Evolutionary conservation across 495 filamentous ascomycete species (phyloP).

Genomic region (Xylaria acuta): DNA sequence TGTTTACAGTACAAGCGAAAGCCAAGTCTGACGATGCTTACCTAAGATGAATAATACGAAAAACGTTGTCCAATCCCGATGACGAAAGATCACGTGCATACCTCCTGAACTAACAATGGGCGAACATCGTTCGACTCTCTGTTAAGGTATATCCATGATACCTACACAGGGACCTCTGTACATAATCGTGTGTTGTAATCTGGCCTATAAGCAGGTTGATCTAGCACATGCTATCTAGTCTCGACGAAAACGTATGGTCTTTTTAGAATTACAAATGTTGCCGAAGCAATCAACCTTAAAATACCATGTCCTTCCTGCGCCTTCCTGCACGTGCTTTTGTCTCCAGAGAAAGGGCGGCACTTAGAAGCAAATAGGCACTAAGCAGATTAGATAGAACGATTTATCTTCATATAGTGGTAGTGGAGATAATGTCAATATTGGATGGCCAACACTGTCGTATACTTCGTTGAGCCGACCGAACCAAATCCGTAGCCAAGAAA

Average conservation of each 20-base stretch:
- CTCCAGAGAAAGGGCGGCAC: background rate
- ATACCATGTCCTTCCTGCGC: background rate
- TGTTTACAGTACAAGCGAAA: slow-evolving; percentile 3
- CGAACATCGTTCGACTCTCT: background rate
- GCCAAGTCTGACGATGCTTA: background rate
- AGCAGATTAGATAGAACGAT: background rate
- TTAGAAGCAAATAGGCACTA: background rate
- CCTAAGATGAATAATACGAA: slow-evolving; percentile 7
- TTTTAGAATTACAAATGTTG: background rate
- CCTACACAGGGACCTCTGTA: background rate
- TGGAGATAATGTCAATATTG: background rate
- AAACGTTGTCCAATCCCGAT: background rate
- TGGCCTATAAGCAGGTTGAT: background rate
- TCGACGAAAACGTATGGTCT: background rate
- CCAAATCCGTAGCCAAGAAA: background rate
- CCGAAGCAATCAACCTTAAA: background rate
- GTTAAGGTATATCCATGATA: background rate
- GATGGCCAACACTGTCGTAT: background rate
- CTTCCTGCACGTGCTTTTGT: background rate
- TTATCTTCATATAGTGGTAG: no score
- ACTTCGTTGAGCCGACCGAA: background rate
- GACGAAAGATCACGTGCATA: slow-evolving; percentile 10
- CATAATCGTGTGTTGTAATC: background rate
- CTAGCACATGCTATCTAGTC: background rate
- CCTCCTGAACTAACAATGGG: background rate